Evolutionary conservation across 768 basidiomycete species (phyloP), one percentile per base, ranked within the genome.

Genomic region (Postia placenta): DNA sequence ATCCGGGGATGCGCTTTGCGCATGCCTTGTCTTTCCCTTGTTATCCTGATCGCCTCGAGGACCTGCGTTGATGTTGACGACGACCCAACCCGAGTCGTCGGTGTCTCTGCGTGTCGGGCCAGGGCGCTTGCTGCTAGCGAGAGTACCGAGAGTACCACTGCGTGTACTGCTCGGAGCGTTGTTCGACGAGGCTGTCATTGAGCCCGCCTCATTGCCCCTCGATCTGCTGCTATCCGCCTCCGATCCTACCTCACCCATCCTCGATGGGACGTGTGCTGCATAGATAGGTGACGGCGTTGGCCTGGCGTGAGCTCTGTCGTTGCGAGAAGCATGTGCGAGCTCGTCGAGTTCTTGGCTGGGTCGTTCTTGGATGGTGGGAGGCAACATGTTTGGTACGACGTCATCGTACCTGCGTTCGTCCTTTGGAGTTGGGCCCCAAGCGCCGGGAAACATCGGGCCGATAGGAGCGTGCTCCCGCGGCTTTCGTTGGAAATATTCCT

Each of bases 401-500:
- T 61, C 60, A 60, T 55, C 48, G 25, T 37, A 52, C 24, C 50
- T 35, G 46, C 54, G 71, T 59, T 80, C 81, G 28, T 76, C 73
- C 28, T 76, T 74, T n/a, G 76, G 74, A 22, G 73, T 70, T 22
- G 70, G 64, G 37, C 76, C 72, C 81, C 80, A 82, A 36, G 74
- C 69, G 3, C 80, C 81, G 44, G 81, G 78, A 25, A 80, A 58
- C 41, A 59, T 58, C 36, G 73, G 77, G 11, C 61, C 58, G 2
- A 67, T 63, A 2, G 52, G 54, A 43, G 5, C 49, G 30, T 54
- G 55, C 38, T 14, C 45, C 33, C 17, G 6, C 2, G 45, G 30
- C 6, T 6, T 5, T 26, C 24, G 42, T 26, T 25, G 26, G 24
- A n/a, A 26, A 6, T 17, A 17, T 22, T 28, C 45, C 22, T 25